Evolutionary conservation across 306 rosid species (phyloP).

Genomic region (Hippophae rhamnoides): DNA sequence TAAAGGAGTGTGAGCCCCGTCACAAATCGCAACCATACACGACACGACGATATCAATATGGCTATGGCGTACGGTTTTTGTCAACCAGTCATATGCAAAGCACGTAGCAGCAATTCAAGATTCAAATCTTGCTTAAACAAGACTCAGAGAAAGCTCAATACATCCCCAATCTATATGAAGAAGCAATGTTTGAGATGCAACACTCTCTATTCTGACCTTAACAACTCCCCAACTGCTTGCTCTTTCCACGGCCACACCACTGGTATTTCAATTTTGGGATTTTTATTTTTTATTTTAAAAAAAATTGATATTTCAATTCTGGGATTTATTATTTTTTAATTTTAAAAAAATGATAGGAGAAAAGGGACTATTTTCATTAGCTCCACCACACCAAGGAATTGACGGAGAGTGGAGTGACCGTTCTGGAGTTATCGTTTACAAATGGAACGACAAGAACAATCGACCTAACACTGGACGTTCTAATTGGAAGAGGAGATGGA

Average conservation of each 20-base stretch:
- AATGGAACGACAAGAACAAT: conserved; percentile 56
- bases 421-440: conserved; percentile 69
- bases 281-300: not conserved
- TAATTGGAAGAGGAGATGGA: conserved; percentile 75
- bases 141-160: not conserved
- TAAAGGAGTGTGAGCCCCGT: too few relatives aligned
- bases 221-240: conserved; percentile 58
- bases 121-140: conserved; percentile 26
- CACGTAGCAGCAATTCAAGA: conserved; percentile 2
- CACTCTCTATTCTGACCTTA: conserved; percentile 42
- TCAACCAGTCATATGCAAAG: conserved; percentile 15
- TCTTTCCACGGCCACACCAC: conserved; percentile 79
- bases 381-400: conserved; percentile 84
- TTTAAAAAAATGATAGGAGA: conserved; percentile 30
- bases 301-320: not conserved
- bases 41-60: conserved; percentile 12
- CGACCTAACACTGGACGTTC: conserved; percentile 59
- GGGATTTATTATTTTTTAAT: not conserved
- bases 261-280: conserved; percentile 23
- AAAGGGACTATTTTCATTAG: conserved; percentile 51
- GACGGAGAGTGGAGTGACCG: conserved; percentile 75
- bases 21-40: too few relatives aligned
- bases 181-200: conserved; percentile 61
- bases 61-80: conserved; percentile 18
- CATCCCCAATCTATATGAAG: conserved; percentile 23